Evolutionary conservation across 352 stramenopile species (phyloP).

Genomic region (Pythium folliculosum): DNA sequence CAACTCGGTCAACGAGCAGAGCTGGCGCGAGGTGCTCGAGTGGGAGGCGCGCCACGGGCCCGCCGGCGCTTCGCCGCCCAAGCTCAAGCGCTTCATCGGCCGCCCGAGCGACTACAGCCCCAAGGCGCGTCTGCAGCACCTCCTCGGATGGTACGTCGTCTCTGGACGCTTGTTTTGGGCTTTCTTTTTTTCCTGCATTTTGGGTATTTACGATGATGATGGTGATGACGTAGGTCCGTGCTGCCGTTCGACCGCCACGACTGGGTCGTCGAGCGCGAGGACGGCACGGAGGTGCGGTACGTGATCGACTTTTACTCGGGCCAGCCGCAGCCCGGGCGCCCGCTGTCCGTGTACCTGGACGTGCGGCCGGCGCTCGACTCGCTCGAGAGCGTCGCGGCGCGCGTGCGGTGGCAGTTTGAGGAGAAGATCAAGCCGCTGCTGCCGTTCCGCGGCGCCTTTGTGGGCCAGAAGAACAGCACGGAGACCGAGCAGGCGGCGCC

Average conservation of each 20-base stretch:
- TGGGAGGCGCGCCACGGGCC: constrained; percentile 87
- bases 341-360: constrained; percentile 95
- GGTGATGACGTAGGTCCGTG: constrained; percentile 62
- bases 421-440: constrained; percentile 72
- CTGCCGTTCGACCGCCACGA: constrained; percentile 98
- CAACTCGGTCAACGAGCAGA: constrained; percentile 97
- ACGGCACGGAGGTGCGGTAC: constrained; percentile 94
- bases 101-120: constrained; percentile 94
- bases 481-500: not conserved
- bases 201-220: constrained; percentile 27
- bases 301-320: constrained; percentile 99
- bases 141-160: constrained; percentile 58
- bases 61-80: constrained; percentile 51
- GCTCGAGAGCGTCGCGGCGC: constrained; percentile 72
- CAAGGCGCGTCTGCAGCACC: constrained; percentile 92
- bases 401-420: constrained; percentile 78
- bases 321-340: constrained; percentile 72
- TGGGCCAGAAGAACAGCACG: constrained; percentile 25
- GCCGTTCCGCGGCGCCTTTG: constrained; percentile 64
- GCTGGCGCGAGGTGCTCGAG: constrained; percentile 91
- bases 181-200: not conserved
- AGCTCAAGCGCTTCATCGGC: constrained; percentile 94
- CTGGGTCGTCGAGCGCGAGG: constrained; percentile 94
- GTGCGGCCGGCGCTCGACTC: constrained; percentile 96
- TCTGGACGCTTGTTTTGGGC: too few species aligned